Evolutionary conservation across 176 grass and related monocot genomes (phyloP).

Genomic region (Rhynchospora pubera): DNA sequence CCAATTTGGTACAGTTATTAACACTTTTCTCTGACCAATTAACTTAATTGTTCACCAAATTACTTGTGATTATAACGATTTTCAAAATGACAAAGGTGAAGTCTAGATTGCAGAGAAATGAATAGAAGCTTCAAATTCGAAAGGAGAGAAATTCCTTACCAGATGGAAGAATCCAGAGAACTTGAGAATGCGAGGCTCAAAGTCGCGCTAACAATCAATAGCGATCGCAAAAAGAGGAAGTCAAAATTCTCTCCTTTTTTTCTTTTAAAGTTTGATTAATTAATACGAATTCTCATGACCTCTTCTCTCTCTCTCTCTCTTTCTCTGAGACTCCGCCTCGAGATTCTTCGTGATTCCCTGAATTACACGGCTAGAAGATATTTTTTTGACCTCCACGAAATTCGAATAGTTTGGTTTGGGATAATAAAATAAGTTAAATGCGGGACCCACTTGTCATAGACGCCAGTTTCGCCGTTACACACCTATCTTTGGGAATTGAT

Average conservation of each 20-base stretch:
- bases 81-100: background rate
- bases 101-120: background rate
- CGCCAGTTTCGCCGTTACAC: background rate
- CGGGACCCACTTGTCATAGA: background rate
- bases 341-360: background rate
- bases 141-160: background rate
- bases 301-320: background rate
- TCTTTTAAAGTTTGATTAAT: background rate
- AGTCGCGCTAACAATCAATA: background rate
- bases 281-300: background rate
- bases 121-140: background rate
- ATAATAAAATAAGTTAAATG: background rate
- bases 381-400: background rate
- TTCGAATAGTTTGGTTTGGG: no score
- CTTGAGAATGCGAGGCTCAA: background rate
- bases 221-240: background rate
- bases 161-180: background rate
- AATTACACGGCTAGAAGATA: background rate
- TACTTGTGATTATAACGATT: background rate
- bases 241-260: background rate
- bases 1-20: background rate
- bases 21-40: background rate
- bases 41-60: background rate
- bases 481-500: no score
- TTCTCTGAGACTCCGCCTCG: background rate